phyloP scores from a whole-genome alignment of 306 rosid species.

The Gastrolobium villosum region DNA sequence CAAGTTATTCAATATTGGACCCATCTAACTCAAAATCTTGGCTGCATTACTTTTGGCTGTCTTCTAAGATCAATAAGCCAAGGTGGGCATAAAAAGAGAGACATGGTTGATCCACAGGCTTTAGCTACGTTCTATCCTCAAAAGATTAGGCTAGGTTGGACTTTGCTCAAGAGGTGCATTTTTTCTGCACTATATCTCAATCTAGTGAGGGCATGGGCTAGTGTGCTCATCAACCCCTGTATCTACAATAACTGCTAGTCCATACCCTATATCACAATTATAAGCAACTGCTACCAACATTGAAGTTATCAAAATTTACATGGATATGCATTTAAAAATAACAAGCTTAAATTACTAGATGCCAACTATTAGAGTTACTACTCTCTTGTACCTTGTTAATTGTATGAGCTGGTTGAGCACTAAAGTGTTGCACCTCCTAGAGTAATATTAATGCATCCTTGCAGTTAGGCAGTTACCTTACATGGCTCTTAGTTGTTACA shows the following conservation, averaged over 20 bases:
- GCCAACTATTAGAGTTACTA: too few relatives aligned
- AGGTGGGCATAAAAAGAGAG: not conserved
- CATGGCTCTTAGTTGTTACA: too few relatives aligned
- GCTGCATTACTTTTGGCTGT: not conserved
- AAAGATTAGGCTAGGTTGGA: constrained; percentile 9
- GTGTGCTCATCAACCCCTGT: not conserved
- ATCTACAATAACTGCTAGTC: constrained; percentile 21
- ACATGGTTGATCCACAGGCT: not conserved
- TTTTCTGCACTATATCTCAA: not conserved
- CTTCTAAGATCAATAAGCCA: constrained; percentile 7
- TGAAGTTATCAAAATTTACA: constrained; percentile 22
- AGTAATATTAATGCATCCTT: too few relatives aligned
- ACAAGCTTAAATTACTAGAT: not conserved
- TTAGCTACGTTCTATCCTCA: constrained; percentile 9
- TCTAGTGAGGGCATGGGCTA: not conserved
- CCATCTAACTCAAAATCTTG: not conserved
- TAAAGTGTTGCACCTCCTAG: too few relatives aligned
- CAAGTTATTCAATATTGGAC: not conserved
- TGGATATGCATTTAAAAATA: constrained; percentile 1
- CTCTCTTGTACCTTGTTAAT: too few relatives aligned
- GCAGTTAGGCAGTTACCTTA: too few relatives aligned
- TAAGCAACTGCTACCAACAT: constrained; percentile 5
- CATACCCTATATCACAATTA: not conserved
- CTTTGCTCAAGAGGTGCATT: not conserved
- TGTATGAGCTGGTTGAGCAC: too few relatives aligned